Evolutionary conservation across 148 eudicot genomes (phyloP).

Genomic region (Vaccinium myrtillus): DNA sequence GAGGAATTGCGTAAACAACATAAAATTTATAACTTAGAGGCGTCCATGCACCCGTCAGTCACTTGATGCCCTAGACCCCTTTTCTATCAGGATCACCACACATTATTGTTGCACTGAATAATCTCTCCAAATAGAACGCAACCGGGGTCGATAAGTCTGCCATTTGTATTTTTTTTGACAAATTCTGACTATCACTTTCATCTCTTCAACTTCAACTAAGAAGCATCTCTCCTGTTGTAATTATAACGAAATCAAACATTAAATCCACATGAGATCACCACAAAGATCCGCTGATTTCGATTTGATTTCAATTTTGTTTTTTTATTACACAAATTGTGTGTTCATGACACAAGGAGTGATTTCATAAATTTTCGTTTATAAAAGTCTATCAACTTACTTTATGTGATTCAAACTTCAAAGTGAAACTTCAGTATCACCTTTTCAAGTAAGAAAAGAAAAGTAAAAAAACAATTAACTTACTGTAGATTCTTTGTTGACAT

Average conservation of each 20-base stretch:
- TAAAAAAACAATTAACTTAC: too few relatives aligned
- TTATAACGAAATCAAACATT: neutral
- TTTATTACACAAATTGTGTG: neutral
- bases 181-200: conserved; percentile 28
- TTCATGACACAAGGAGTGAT: neutral
- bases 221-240: neutral
- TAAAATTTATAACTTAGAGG: too few relatives aligned
- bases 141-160: conserved; percentile 6
- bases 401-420: neutral
- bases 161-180: neutral
- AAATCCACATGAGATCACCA: conserved; percentile 22
- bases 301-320: neutral
- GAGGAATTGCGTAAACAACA: conserved; percentile 18
- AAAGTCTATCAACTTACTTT: neutral
- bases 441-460: neutral
- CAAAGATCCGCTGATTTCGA: neutral
- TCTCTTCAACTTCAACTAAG: conserved; percentile 11
- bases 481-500: neutral
- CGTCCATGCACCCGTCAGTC: too few relatives aligned
- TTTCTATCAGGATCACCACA: too few relatives aligned
- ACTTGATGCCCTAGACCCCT: too few relatives aligned
- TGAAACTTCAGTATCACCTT: neutral
- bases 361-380: neutral
- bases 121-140: conserved; percentile 17
- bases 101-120: too few relatives aligned